Percentiles rank a stretch among this genome's conserved stretches.
Evolutionary conservation across 1,139 yeast genomes (phyloP).

Genomic region (Debaryomyces subglobosus): DNA sequence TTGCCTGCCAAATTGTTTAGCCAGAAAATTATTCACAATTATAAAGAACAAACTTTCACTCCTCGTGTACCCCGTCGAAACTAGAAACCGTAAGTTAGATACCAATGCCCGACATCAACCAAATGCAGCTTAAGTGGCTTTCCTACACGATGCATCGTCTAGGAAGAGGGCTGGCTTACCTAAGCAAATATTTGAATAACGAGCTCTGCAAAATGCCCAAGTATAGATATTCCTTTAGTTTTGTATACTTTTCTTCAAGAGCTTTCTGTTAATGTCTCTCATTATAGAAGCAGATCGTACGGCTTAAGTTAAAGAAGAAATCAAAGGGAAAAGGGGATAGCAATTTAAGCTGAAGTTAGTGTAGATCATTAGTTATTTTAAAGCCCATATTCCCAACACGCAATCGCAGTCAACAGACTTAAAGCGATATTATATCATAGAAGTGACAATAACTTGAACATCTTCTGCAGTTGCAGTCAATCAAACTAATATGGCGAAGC

Average conservation of each 20-base stretch:
- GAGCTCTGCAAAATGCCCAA: neutral
- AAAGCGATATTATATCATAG: neutral
- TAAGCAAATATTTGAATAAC: neutral
- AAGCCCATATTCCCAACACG: neutral
- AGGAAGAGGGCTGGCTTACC: neutral
- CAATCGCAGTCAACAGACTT: neutral
- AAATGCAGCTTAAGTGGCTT: too few relatives aligned
- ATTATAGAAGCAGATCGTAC: neutral
- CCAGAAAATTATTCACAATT: neutral
- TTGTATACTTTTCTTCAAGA: neutral
- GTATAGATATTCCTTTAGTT: neutral
- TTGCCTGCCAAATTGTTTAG: neutral
- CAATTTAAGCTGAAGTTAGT: neutral
- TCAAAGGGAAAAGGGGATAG: neutral
- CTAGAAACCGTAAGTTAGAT: neutral
- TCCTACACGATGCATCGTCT: neutral
- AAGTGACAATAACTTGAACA: neutral
- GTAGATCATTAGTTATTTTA: neutral
- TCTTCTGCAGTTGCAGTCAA: constrained; percentile 1
- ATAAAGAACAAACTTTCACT: neutral
- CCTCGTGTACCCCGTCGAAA: neutral
- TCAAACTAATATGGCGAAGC: neutral
- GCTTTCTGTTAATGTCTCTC: neutral
- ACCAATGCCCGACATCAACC: neutral
- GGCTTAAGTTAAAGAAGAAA: neutral